These are phyloP conservation scores for Trichopus zeylanicus DNA, from an alignment of 116 monocot genomes.

Conservation along the genomic window DNA sequence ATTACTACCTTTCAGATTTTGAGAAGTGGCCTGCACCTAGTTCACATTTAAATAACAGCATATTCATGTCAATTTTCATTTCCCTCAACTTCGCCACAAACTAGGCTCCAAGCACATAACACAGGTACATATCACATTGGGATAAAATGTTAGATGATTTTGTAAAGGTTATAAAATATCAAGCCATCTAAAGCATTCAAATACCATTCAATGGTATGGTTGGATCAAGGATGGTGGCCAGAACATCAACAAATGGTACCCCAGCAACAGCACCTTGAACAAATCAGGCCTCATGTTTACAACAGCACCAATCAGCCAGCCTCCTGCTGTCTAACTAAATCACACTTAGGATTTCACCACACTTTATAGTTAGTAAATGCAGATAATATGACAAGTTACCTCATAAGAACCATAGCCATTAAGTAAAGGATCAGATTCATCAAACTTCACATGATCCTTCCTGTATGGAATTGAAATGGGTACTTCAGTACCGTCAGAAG, in stretches of 20 bases:
- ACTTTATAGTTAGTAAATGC: no score
- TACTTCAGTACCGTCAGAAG: constrained; percentile 71
- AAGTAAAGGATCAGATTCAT: constrained; percentile 88
- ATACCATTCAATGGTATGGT: no score
- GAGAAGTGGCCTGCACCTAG: constrained; percentile 89
- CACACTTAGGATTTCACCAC: no score
- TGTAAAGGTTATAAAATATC: background rate
- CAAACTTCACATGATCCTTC: constrained; percentile 76
- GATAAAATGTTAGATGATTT: constrained; percentile 8
- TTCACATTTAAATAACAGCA: constrained; percentile 88
- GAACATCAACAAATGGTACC: constrained; percentile 94
- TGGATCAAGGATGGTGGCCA: constrained; percentile 96
- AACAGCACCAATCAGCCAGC: constrained; percentile 87
- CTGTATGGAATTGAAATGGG: constrained; percentile 88
- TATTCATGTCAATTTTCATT: constrained; percentile 70
- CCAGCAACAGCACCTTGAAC: constrained; percentile 82
- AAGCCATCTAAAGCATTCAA: background rate
- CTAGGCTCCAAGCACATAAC: constrained; percentile 93
- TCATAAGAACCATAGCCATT: constrained; percentile 99
- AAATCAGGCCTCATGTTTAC: constrained; percentile 95
- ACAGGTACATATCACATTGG: constrained; percentile 52
- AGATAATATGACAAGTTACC: constrained; percentile 27
- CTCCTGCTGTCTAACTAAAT: no score
- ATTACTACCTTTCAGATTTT: constrained; percentile 85
- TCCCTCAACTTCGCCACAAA: constrained; percentile 84